A percentile compares a stretch with the other conserved stretches of the same genome.
Evolutionary conservation across 1,284 basidiomycete species (phyloP).

Genomic region (Schizophyllum amplum): DNA sequence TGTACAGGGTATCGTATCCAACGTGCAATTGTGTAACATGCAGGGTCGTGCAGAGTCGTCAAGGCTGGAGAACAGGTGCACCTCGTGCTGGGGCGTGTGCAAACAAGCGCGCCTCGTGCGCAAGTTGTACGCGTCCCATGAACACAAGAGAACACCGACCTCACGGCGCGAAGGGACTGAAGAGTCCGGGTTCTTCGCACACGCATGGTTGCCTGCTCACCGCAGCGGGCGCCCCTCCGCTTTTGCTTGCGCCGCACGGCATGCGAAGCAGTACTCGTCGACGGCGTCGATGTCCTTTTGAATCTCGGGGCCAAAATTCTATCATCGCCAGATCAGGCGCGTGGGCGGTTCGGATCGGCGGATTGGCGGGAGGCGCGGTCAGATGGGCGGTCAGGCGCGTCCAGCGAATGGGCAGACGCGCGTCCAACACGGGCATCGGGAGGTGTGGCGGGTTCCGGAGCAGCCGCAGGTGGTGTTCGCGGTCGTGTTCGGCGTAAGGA

Average conservation of each 20-base stretch:
- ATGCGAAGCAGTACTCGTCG: conserved; percentile 48
- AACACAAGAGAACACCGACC: too few species aligned
- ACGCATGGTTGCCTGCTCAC: neutral
- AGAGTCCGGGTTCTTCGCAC: neutral
- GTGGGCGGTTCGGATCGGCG: neutral
- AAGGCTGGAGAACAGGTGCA: neutral
- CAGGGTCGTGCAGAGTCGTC: neutral
- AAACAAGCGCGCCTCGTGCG: neutral
- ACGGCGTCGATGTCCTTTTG: conserved; percentile 47
- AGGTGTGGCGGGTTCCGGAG: neutral
- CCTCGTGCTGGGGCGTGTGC: neutral
- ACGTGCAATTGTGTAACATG: neutral
- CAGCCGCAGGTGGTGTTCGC: conserved; percentile 10
- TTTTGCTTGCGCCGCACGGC: conserved; percentile 35
- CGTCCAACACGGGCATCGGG: neutral
- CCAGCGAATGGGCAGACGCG: neutral
- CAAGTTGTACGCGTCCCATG: neutral
- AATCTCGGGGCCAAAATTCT: conserved; percentile 49
- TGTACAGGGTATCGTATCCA: neutral
- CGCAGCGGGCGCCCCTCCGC: neutral
- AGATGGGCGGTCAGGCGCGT: neutral
- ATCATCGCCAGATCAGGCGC: neutral
- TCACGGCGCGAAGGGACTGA: too few species aligned
- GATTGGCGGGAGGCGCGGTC: neutral
- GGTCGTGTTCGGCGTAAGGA: neutral